These are phyloP conservation scores for Dactylonectria macrodidyma DNA, from an alignment of 2,329 filamentous ascomycete genomes.

Conservation along the genomic window DNA sequence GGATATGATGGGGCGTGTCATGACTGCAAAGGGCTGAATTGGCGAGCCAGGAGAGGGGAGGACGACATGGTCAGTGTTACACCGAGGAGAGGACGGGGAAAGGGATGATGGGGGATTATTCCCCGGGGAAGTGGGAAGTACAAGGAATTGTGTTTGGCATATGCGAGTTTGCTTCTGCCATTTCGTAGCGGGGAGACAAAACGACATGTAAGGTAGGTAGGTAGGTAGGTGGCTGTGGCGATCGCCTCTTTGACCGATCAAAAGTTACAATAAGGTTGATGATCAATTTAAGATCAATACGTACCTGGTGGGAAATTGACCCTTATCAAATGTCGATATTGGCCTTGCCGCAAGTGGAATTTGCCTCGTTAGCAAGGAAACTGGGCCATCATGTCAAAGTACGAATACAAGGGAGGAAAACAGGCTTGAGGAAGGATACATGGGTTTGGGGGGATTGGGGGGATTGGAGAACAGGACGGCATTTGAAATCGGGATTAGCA, in stretches of 20 bases:
- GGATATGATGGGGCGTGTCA: conserved; percentile 3
- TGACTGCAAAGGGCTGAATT: background rate
- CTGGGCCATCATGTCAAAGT: background rate
- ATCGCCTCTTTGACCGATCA: conserved; percentile 1
- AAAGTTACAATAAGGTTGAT: background rate
- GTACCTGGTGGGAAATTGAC: background rate
- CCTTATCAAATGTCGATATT: background rate
- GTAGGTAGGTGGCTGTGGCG: background rate
- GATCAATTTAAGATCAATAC: background rate
- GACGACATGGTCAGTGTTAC: conserved; percentile 2
- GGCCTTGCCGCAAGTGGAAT: background rate
- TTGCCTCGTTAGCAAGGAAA: background rate
- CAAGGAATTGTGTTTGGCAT: background rate
- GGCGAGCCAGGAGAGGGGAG: background rate
- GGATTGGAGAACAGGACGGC: background rate
- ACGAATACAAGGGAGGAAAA: background rate
- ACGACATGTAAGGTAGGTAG: background rate
- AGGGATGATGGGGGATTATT: conserved; percentile 12
- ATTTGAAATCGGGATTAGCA: background rate
- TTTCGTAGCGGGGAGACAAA: conserved; percentile 12
- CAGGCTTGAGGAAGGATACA: background rate
- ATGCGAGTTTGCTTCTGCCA: conserved; percentile 3
- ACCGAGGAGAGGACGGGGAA: background rate
- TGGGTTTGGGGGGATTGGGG: background rate
- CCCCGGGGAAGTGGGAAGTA: conserved; percentile 8